These are phyloP conservation scores for Salix brachista DNA, from an alignment of 345 rosid species.

Conservation along the genomic window DNA sequence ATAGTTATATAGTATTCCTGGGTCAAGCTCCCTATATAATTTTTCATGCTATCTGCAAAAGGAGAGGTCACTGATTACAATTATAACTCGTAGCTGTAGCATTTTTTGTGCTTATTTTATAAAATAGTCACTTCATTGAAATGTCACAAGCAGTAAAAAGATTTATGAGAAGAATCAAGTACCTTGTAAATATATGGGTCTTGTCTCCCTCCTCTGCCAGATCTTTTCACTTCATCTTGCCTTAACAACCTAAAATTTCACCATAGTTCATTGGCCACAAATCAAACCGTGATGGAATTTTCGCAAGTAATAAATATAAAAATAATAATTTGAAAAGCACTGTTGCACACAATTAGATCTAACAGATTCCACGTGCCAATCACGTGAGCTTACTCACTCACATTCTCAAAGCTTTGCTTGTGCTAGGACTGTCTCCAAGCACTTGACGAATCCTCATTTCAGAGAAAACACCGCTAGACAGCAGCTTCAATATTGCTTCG, in stretches of 20 bases:
- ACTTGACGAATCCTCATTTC: conserved; percentile 68
- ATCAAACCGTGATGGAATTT: neutral
- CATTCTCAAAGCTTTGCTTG: conserved; percentile 98
- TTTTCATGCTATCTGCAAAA: conserved; percentile 32
- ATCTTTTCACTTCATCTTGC: conserved; percentile 62
- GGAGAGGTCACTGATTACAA: neutral
- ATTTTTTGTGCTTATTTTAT: neutral
- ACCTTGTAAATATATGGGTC: conserved; percentile 86
- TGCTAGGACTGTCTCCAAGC: conserved; percentile 89
- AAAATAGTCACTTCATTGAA: too few species aligned
- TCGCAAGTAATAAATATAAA: neutral
- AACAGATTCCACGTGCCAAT: neutral
- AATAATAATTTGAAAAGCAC: too few species aligned
- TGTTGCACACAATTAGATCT: neutral
- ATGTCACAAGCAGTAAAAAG: neutral
- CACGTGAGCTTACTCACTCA: conserved; percentile 4
- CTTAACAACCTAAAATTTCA: conserved; percentile 54
- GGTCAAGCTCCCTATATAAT: conserved; percentile 5
- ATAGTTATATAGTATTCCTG: neutral
- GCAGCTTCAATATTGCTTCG: conserved; percentile 66
- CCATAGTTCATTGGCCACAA: neutral
- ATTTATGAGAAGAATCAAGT: neutral
- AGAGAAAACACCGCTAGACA: conserved; percentile 54
- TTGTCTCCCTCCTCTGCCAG: conserved; percentile 69
- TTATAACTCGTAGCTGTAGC: neutral